A percentile compares a stretch with the other conserved stretches of the same genome.
phyloP scores from a whole-genome alignment of 2,329 filamentous ascomycete species.

The Microsporum ferrugineum region DNA sequence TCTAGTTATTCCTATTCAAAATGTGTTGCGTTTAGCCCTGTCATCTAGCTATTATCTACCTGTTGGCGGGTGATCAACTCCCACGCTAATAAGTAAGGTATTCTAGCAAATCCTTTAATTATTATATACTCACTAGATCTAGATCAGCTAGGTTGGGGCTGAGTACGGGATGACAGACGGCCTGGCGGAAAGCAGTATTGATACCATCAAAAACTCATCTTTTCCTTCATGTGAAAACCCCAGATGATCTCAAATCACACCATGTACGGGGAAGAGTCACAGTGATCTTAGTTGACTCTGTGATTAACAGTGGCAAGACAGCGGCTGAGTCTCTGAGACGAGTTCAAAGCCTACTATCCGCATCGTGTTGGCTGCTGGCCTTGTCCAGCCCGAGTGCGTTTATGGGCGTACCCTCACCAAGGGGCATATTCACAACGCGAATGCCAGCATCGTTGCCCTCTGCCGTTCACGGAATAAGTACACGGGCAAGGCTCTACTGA shows the following conservation, averaged over 20 bases:
- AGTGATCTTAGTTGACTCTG: constrained; percentile 48
- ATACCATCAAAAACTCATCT: too few relatives aligned
- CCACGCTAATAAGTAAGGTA: too few relatives aligned
- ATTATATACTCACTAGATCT: too few relatives aligned
- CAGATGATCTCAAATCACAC: constrained; percentile 32
- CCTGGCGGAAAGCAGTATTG: too few relatives aligned
- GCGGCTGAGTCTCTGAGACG: constrained; percentile 38
- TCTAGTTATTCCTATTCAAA: too few relatives aligned
- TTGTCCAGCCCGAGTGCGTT: constrained; percentile 38
- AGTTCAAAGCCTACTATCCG: constrained; percentile 35
- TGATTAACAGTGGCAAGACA: constrained; percentile 48
- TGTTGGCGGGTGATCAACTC: too few relatives aligned
- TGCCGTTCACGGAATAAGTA: constrained; percentile 47
- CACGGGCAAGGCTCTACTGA: constrained; percentile 44
- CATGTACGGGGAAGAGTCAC: constrained; percentile 33
- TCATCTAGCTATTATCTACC: too few relatives aligned
- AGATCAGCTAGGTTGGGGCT: too few relatives aligned
- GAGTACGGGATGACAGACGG: too few relatives aligned
- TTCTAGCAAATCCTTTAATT: too few relatives aligned
- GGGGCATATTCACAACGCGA: constrained; percentile 16
- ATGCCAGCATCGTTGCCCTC: constrained; percentile 41
- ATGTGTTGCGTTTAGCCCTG: too few relatives aligned
- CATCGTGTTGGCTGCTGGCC: constrained; percentile 46
- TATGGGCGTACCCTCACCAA: constrained; percentile 12
- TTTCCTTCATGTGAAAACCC: constrained; percentile 33